phyloP scores from a whole-genome alignment of 2,329 filamentous ascomycete species.

The Eutypa lata region DNA sequence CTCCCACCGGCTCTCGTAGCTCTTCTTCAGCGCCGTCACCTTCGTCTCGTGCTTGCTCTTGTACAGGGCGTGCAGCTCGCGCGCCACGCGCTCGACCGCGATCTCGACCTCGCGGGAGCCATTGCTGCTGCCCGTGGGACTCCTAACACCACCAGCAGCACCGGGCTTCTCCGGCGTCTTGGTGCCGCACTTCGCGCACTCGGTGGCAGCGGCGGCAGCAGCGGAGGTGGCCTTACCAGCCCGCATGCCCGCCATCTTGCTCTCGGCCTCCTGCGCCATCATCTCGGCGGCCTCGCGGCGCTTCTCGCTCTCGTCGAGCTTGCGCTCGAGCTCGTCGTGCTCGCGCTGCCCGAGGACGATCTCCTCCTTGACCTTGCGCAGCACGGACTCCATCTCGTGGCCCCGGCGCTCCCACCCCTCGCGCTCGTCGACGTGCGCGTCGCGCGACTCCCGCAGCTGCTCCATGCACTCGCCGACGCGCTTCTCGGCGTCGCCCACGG shows the following conservation, averaged over 20 bases:
- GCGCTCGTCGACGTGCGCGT: conserved; percentile 71
- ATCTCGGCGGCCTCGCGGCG: conserved; percentile 71
- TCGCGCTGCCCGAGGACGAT: conserved; percentile 76
- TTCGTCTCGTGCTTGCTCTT: conserved; percentile 98
- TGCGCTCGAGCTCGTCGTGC: conserved; percentile 71
- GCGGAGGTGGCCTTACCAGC: conserved; percentile 53
- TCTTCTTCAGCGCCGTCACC: conserved; percentile 82
- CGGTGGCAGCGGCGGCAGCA: conserved; percentile 14
- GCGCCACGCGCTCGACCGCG: conserved; percentile 85
- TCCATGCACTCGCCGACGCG: conserved; percentile 85
- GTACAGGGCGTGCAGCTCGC: conserved; percentile 88
- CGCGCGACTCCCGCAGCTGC: conserved; percentile 76
- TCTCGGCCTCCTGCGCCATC: conserved; percentile 72
- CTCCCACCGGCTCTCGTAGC: conserved; percentile 83
- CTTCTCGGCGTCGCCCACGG: conserved; percentile 86
- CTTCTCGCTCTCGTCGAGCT: conserved; percentile 74
- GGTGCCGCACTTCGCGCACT: not conserved
- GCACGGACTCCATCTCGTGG: conserved; percentile 78
- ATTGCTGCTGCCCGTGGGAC: conserved; percentile 7
- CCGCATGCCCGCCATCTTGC: conserved; percentile 70
- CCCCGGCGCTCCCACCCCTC: conserved; percentile 81
- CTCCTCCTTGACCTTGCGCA: conserved; percentile 78
- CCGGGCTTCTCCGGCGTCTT: conserved; percentile 38
- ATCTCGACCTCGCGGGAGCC: conserved; percentile 68
- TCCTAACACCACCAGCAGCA: no score